phyloP scores from a whole-genome alignment of 2,329 filamentous ascomycete species.

The Geosmithia flava region DNA sequence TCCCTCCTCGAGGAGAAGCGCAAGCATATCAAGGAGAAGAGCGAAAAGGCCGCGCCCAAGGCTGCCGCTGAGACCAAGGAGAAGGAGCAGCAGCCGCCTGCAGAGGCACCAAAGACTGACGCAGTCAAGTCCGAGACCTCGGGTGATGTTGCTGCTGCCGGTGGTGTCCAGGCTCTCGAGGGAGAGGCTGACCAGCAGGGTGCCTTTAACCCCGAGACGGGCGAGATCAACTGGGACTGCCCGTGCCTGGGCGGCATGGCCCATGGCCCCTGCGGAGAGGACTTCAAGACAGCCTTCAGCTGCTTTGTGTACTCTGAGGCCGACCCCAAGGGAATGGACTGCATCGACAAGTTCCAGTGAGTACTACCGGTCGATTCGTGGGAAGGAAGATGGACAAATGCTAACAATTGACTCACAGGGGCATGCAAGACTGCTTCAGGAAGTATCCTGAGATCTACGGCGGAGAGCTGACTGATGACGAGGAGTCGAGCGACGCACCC shows the following conservation, averaged over 20 bases:
- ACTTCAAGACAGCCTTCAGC: slow-evolving; percentile 93
- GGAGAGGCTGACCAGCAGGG: slow-evolving; percentile 78
- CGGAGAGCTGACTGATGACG: slow-evolving; percentile 71
- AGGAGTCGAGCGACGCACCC: slow-evolving; percentile 19
- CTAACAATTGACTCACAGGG: slow-evolving; percentile 37
- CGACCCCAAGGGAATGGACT: slow-evolving; percentile 96
- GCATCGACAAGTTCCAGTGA: slow-evolving; percentile 94
- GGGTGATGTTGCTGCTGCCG: slow-evolving; percentile 11
- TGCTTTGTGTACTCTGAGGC: slow-evolving; percentile 95
- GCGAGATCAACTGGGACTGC: slow-evolving; percentile 99
- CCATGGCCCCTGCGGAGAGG: slow-evolving; percentile 83
- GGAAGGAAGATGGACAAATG: background rate
- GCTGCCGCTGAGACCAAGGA: slow-evolving; percentile 5
- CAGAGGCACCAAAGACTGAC: background rate
- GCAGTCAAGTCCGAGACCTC: slow-evolving; percentile 2
- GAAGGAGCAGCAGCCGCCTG: slow-evolving; percentile 11
- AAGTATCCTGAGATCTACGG: slow-evolving; percentile 88
- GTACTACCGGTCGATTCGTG: slow-evolving; percentile 17
- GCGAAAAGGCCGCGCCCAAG: slow-evolving; percentile 8
- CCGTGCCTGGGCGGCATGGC: slow-evolving; percentile 97
- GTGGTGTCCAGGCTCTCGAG: slow-evolving; percentile 45
- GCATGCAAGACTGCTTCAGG: slow-evolving; percentile 96
- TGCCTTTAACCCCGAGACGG: slow-evolving; percentile 95
- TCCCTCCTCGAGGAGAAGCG: slow-evolving; percentile 54
- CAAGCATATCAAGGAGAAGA: slow-evolving; percentile 23